phyloP scores from a whole-genome alignment of 176 grass and related monocot genomes.

The Avena sativa region DNA sequence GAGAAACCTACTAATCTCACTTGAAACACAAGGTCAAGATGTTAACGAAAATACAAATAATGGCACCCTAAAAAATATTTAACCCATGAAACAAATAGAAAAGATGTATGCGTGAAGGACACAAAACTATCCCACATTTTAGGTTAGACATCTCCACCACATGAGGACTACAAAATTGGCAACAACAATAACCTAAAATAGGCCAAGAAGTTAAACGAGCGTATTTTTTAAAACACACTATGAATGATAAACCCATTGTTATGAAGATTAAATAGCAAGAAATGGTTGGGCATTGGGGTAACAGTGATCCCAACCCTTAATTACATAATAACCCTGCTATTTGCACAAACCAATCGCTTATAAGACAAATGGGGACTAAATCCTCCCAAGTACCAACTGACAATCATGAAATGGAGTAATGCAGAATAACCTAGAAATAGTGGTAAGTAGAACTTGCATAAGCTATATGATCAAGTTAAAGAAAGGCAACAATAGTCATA shows the following conservation, averaged over 20 bases:
- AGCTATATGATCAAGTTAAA: not conserved
- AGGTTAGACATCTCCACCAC: not conserved
- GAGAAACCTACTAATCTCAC: not conserved
- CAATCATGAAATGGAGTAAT: not conserved
- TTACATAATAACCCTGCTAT: not conserved
- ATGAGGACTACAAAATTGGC: not conserved
- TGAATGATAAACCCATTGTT: not conserved
- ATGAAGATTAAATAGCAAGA: not conserved
- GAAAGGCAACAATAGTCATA: not conserved
- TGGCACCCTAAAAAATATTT: not conserved
- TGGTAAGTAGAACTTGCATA: not conserved
- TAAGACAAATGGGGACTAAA: not conserved
- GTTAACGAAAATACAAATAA: not conserved
- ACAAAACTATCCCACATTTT: not conserved
- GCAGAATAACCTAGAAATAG: not conserved
- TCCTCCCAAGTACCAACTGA: not conserved
- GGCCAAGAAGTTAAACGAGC: not conserved
- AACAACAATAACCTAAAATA: slow-evolving; percentile 16
- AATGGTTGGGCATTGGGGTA: slow-evolving; percentile 6
- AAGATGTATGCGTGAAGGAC: not conserved
- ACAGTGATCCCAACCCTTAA: not conserved
- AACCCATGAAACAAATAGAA: not conserved
- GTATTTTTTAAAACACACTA: not conserved
- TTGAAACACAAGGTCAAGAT: slow-evolving; percentile 9
- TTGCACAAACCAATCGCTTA: not conserved